A percentile compares a stretch with the other conserved stretches of the same genome.
phyloP scores from a whole-genome alignment of 225 moss, liverwort and hornwort species.

The Marchantia paleacea region DNA sequence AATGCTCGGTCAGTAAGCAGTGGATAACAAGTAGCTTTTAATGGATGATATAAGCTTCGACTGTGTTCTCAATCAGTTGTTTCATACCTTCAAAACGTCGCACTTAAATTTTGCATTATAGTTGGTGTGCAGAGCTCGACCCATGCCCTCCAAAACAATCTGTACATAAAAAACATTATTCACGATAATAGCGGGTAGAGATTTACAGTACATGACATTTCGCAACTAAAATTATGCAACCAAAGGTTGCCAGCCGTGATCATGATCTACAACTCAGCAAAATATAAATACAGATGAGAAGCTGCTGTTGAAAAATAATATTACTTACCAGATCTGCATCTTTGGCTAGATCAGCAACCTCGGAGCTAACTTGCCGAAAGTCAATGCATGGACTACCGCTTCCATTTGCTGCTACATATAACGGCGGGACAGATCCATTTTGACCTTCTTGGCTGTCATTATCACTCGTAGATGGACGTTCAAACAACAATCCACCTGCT shows the following conservation, averaged over 20 bases:
- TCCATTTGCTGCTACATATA: conserved; percentile 86
- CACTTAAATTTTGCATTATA: conserved; percentile 86
- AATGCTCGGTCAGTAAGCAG: no score
- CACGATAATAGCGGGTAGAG: not conserved
- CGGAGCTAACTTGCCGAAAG: conserved; percentile 95
- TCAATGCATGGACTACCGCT: conserved; percentile 98
- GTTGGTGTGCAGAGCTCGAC: conserved; percentile 90
- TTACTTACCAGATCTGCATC: conserved; percentile 69
- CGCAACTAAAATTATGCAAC: no score
- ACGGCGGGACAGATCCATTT: conserved; percentile 48
- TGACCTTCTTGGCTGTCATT: conserved; percentile 10
- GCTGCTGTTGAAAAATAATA: no score
- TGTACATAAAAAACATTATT: conserved; percentile 15
- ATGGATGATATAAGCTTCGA: not conserved
- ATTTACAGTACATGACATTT: not conserved
- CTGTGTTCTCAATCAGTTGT: not conserved
- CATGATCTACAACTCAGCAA: no score
- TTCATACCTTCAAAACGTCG: conserved; percentile 72
- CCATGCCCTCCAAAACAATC: conserved; percentile 93
- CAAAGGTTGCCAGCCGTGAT: no score
- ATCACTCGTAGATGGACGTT: conserved; percentile 43
- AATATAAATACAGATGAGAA: not conserved
- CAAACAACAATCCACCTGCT: conserved; percentile 79
- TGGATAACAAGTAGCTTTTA: no score
- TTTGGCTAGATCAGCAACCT: conserved; percentile 80